Evolutionary conservation across 371 early-diverging fungal genomes (phyloP), one percentile per base, ranked within the genome.

Genomic region (Circinella umbellata): DNA sequence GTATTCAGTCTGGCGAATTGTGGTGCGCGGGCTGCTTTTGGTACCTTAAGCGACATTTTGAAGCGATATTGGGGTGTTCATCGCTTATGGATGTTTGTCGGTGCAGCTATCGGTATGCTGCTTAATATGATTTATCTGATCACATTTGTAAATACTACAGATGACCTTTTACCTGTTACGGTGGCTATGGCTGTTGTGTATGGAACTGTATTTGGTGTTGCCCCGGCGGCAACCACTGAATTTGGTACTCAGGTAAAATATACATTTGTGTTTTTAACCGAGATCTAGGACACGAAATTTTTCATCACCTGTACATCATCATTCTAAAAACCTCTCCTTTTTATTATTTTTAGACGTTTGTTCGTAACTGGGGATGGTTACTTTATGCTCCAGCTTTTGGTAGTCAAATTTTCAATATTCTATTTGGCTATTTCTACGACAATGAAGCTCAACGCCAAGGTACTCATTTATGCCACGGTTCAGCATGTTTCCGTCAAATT

Each of bases 1-100:
- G 35, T 81, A 4, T 83, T 80, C 36, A 86, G 80, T 66, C 61
- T 81, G 18, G 79, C 80, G 48, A 88, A 83, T 67, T 84, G 86
- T 72, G 71, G 66, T 15, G 80, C 85, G 3, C 66, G 83, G 34
- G 79, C 82, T 65, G 42, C 81, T 38, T 71, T 81, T 69, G 77
- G 87, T 64, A 69, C 80, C 47, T 49, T 81, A 62, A 72, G 79
- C 66, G 82, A 88, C 70, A 10, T 84, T 62, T 35, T 81, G 61
- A 72, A 81, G 47, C 61, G 80, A 20, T 48, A 75, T 57, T 75
- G 72, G 18, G 77, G 80, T 10, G 49, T 83, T 55, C 78, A 79
- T 66, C 81, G 81, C 1, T 34, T 83, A 7, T 83, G 84, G 84
- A 72, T 81, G 4, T 78, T 81, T 66, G 72, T 74, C 27, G 69